phyloP scores from a whole-genome alignment of 1,139 yeast genomes.

The Saccharomyces hybrid region DNA sequence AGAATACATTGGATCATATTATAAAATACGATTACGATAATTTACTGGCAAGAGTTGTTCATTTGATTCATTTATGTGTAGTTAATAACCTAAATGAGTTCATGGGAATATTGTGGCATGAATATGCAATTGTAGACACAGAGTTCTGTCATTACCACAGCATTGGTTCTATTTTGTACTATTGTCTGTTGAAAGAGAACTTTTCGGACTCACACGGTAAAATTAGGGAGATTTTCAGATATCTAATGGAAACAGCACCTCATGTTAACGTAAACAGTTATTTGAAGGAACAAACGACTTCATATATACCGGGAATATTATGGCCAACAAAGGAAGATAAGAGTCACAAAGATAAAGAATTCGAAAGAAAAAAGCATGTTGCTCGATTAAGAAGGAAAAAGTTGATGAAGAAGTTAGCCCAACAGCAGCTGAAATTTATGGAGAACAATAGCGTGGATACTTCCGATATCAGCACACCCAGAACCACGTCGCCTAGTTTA shows the following conservation, averaged over 20 bases:
- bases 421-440: slow-evolving; percentile 68
- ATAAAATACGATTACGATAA: slow-evolving; percentile 43
- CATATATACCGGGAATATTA: slow-evolving; percentile 26
- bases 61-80: slow-evolving; percentile 56
- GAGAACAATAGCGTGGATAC: slow-evolving; percentile 40
- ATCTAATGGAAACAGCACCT: slow-evolving; percentile 31
- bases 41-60: slow-evolving; percentile 51
- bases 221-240: slow-evolving; percentile 46
- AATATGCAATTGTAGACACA: slow-evolving; percentile 32
- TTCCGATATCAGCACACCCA: slow-evolving; percentile 31
- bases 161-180: slow-evolving; percentile 42
- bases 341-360: slow-evolving; percentile 33
- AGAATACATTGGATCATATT: slow-evolving; percentile 42
- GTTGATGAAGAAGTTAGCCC: slow-evolving; percentile 67
- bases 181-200: slow-evolving; percentile 36
- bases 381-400: slow-evolving; percentile 71
- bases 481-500: slow-evolving; percentile 31
- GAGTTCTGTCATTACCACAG: slow-evolving; percentile 37
- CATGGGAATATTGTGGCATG: slow-evolving; percentile 32
- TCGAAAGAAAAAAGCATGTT: slow-evolving; percentile 53
- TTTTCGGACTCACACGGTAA: slow-evolving; percentile 43
- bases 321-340: slow-evolving; percentile 16
- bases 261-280: slow-evolving; percentile 28
- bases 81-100: slow-evolving; percentile 27
- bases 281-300: slow-evolving; percentile 32